Conservation (phyloP, 305 asterid genomes). For the Rubia balearica region DNA sequence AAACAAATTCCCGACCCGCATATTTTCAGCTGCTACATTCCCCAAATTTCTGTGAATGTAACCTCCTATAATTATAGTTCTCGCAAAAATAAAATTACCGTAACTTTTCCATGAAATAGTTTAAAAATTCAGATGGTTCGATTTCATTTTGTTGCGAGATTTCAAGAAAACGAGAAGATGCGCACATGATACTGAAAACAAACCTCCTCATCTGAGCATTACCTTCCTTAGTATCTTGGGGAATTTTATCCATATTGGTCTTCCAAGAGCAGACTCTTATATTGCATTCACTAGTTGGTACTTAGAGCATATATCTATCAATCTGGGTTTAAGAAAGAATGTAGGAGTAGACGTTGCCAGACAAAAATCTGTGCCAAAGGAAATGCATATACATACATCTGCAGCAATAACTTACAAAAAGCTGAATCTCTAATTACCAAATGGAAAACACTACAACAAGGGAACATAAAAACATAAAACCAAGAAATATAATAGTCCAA, state of each 20-base stretch:
- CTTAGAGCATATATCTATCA: background rate
- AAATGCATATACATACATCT: background rate
- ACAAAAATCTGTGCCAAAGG: background rate
- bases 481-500: background rate
- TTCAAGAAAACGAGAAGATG: background rate
- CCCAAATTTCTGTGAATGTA: background rate
- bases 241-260: constrained; percentile 1
- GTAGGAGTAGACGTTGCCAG: background rate
- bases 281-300: background rate
- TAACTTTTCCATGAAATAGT: background rate
- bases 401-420: background rate
- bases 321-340: background rate
- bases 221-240: background rate
- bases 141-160: background rate
- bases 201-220: background rate
- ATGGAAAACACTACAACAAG: background rate
- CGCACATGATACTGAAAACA: background rate
- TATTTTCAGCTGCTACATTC: background rate
- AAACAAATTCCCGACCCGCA: background rate
- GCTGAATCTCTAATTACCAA: background rate
- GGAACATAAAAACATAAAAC: background rate
- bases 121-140: background rate
- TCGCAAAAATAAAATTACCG: background rate
- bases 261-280: background rate
- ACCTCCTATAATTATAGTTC: background rate